Percentiles rank a stretch among this genome's conserved stretches.
Evolutionary conservation across 768 basidiomycete species (phyloP).

Genomic region (Lactarius vividus): DNA sequence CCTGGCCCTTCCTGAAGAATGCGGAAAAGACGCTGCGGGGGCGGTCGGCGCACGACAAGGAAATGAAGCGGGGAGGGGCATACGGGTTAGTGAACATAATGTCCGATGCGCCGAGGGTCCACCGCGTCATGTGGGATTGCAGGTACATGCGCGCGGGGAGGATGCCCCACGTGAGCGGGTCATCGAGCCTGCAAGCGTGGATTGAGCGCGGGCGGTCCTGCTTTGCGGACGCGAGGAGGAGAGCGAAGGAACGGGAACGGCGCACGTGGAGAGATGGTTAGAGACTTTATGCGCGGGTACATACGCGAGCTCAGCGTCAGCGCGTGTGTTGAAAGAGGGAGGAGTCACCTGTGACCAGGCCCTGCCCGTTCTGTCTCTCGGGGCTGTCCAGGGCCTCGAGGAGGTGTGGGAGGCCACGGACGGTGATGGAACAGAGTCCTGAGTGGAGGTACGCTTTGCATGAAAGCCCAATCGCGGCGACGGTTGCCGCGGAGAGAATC

Average conservation of each 20-base stretch:
- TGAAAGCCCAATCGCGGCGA: conserved; percentile 66
- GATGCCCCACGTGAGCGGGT: conserved; percentile 85
- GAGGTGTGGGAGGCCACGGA: conserved; percentile 68
- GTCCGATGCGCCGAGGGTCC: conserved; percentile 91
- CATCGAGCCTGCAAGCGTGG: conserved; percentile 58
- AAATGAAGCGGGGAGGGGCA: conserved; percentile 31
- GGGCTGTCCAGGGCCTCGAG: conserved; percentile 54
- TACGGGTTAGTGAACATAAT: conserved; percentile 94
- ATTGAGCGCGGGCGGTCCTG: neutral
- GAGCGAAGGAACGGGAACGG: conserved; percentile 20
- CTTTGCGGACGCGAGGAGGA: neutral
- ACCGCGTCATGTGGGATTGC: conserved; percentile 62
- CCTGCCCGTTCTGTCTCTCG: conserved; percentile 49
- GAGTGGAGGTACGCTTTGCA: conserved; percentile 76
- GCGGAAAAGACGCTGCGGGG: conserved; percentile 64
- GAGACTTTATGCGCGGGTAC: conserved; percentile 52
- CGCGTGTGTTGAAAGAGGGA: neutral
- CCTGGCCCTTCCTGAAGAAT: conserved; percentile 89
- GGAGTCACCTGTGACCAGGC: conserved; percentile 65
- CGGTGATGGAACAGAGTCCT: conserved; percentile 63
- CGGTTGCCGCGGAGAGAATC: conserved; percentile 53
- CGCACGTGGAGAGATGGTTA: conserved; percentile 92
- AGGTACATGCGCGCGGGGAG: conserved; percentile 66
- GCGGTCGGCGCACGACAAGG: conserved; percentile 32
- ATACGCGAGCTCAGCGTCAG: neutral